Evolutionary conservation across 345 rosid species (phyloP).

Genomic region (Pistacia atlantica): DNA sequence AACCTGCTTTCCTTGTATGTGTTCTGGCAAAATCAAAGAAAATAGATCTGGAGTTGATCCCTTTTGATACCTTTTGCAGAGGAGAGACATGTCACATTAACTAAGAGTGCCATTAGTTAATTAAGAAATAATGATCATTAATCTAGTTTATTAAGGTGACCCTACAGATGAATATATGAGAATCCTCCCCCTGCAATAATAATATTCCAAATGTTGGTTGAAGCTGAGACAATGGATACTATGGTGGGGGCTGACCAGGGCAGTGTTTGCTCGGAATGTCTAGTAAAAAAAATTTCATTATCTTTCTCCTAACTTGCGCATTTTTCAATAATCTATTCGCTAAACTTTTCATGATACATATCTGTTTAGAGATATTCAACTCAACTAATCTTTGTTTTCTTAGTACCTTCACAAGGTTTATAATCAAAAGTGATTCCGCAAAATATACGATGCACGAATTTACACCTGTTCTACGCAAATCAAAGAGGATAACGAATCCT

Average conservation of each 20-base stretch:
- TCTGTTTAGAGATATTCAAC: slow-evolving; percentile 12
- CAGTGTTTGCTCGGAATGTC: slow-evolving; percentile 36
- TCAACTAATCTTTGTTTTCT: not conserved
- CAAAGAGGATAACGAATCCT: slow-evolving; percentile 28
- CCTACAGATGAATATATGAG: slow-evolving; percentile 39
- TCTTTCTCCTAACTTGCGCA: slow-evolving; percentile 34
- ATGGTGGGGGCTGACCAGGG: slow-evolving; percentile 45
- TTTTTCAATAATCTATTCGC: slow-evolving; percentile 12
- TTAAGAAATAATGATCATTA: slow-evolving; percentile 11
- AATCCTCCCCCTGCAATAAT: slow-evolving; percentile 46
- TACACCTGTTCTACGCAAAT: slow-evolving; percentile 9
- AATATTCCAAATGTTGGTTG: slow-evolving; percentile 56
- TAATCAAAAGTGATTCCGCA: slow-evolving; percentile 14
- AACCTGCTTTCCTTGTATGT: not conserved
- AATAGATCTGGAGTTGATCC: slow-evolving; percentile 21
- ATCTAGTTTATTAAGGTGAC: slow-evolving; percentile 24
- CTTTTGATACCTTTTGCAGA: slow-evolving; percentile 11
- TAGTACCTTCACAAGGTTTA: not conserved
- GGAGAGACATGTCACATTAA: slow-evolving; percentile 27
- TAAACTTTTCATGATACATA: not conserved
- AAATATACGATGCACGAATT: slow-evolving; percentile 8
- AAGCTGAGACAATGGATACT: slow-evolving; percentile 42
- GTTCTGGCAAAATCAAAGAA: slow-evolving; percentile 19
- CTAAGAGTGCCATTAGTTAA: slow-evolving; percentile 14
- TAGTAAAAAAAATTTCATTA: slow-evolving; percentile 18